A percentile compares a stretch with the other conserved stretches of the same genome.
Evolutionary conservation across 139 green algal genomes (phyloP).

Genomic region (Chlorella ohadii): DNA sequence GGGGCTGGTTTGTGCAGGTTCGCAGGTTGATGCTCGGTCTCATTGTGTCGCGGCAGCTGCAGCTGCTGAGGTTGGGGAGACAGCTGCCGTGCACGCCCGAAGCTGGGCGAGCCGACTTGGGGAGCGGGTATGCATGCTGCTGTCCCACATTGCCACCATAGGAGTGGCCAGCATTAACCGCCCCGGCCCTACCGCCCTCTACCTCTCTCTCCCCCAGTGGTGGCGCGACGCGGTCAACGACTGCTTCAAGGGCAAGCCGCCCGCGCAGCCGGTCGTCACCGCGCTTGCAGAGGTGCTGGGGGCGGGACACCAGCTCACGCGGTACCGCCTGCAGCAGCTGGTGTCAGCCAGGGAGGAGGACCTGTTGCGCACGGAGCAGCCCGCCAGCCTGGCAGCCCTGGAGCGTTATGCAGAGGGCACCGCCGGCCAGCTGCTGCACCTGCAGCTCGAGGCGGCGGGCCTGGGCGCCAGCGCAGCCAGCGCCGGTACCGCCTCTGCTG

Average conservation of each 20-base stretch:
- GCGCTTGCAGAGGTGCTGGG: constrained; percentile 59
- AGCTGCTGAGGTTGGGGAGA: too few relatives aligned
- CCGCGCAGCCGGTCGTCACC: constrained; percentile 62
- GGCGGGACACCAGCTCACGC: constrained; percentile 27
- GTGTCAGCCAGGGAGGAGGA: constrained; percentile 72
- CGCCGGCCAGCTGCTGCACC: constrained; percentile 61
- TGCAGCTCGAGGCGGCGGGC: constrained; percentile 65
- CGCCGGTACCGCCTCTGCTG: constrained; percentile 17
- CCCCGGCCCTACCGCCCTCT: not conserved
- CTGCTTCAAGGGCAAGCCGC: constrained; percentile 52
- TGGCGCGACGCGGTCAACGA: constrained; percentile 79
- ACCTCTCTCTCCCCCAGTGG: constrained; percentile 61
- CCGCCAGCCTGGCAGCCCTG: constrained; percentile 63
- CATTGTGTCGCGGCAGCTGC: too few relatives aligned
- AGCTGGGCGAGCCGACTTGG: too few relatives aligned
- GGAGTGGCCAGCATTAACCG: too few relatives aligned
- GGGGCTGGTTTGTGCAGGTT: too few relatives aligned
- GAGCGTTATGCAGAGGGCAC: constrained; percentile 82
- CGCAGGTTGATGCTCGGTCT: too few relatives aligned
- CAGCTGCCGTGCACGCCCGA: too few relatives aligned
- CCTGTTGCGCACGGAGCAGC: constrained; percentile 54
- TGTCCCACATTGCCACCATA: too few relatives aligned
- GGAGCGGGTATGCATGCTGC: not conserved
- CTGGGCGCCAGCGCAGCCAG: constrained; percentile 22
- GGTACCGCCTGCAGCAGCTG: constrained; percentile 79